Evolutionary conservation across 257 asterid genomes (phyloP).

Genomic region (Jacaranda mimosifolia): DNA sequence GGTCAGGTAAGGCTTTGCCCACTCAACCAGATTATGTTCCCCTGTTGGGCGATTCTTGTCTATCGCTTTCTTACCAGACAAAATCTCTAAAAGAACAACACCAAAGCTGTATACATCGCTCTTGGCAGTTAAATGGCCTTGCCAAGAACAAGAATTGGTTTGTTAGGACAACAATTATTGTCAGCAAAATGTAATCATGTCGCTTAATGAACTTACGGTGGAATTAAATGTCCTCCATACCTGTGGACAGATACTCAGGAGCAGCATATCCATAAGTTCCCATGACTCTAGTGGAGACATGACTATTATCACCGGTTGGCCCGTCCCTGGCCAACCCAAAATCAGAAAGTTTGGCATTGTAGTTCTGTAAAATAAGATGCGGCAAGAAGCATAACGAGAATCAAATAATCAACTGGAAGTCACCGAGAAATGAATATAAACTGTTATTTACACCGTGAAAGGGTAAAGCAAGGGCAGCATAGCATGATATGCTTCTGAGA

Average conservation of each 20-base stretch:
- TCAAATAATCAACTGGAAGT: conserved; percentile 18
- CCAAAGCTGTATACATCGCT: conserved; percentile 84
- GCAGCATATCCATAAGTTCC: conserved; percentile 82
- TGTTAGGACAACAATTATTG: conserved; percentile 17
- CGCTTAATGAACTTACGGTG: neutral
- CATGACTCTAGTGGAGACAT: conserved; percentile 76
- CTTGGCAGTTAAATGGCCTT: conserved; percentile 82
- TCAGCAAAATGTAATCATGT: neutral
- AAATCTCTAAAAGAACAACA: conserved; percentile 72
- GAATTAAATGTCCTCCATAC: conserved; percentile 33
- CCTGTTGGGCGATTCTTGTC: conserved; percentile 81
- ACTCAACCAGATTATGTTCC: conserved; percentile 72
- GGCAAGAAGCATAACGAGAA: neutral
- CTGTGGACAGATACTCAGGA: conserved; percentile 75
- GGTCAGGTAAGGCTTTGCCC: conserved; percentile 82
- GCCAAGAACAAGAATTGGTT: neutral
- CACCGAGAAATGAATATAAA: conserved; percentile 4
- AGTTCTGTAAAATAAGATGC: conserved; percentile 51
- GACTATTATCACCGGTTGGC: conserved; percentile 76
- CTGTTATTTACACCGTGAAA: conserved; percentile 1
- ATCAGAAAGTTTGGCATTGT: conserved; percentile 78
- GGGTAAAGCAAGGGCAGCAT: neutral
- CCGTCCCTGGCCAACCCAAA: conserved; percentile 85
- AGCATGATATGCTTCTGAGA: neutral
- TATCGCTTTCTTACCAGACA: conserved; percentile 72